Conservation (phyloP, 73 alveolate genomes). For the Paramecium caudatum region DNA sequence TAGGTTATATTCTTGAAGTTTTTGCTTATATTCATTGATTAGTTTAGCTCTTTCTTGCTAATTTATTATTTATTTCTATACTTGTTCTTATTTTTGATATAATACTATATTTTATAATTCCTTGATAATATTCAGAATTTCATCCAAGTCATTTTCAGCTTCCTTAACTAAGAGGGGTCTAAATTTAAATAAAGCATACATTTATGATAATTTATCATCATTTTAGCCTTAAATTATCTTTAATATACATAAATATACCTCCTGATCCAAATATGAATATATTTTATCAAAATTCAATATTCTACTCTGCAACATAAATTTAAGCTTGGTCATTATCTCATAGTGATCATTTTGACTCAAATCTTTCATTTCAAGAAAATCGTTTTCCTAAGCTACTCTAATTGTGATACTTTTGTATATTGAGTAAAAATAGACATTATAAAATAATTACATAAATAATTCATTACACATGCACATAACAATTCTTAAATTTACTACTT, state of each 20-base stretch:
- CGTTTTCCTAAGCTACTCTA: no score
- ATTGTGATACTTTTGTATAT: no score
- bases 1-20: no score
- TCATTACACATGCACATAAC: slow-evolving; percentile 6
- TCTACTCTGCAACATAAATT: not conserved
- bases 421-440: no score
- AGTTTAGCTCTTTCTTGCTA: no score
- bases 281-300: not conserved
- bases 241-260: not conserved
- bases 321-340: not conserved
- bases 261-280: not conserved
- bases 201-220: not conserved
- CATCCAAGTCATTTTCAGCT: slow-evolving; percentile 39
- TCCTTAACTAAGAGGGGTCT: slow-evolving; percentile 9
- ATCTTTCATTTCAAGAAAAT: no score
- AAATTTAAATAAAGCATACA: not conserved
- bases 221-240: not conserved
- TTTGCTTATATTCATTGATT: no score
- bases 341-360: no score
- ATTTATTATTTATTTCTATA: no score
- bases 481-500: not conserved
- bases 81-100: not conserved
- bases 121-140: not conserved
- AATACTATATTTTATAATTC: not conserved
- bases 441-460: no score